These are phyloP conservation scores for Madurella mycetomatis DNA, from an alignment of 2,329 filamentous ascomycete genomes.

Conservation along the genomic window DNA sequence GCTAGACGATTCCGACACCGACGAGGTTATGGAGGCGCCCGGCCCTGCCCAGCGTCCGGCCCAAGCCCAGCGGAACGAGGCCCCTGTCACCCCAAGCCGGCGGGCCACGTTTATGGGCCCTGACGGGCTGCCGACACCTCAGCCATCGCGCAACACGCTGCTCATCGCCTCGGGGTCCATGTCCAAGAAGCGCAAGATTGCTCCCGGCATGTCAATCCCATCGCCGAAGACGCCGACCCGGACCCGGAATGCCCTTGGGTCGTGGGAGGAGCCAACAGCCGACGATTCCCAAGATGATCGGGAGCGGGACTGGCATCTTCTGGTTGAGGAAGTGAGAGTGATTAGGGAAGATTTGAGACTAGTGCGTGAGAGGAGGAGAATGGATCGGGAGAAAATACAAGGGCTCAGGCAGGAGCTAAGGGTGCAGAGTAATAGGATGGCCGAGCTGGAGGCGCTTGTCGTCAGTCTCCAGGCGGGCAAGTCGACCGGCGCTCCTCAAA, in stretches of 20 bases:
- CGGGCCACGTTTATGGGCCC: background rate
- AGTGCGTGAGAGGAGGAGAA: background rate
- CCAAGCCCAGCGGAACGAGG: background rate
- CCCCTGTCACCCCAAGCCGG: conserved; percentile 23
- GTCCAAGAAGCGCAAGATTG: conserved; percentile 3
- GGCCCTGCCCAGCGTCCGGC: background rate
- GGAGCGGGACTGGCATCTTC: background rate
- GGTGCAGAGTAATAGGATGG: conserved; percentile 48
- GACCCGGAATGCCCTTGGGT: background rate
- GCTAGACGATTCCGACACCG: conserved; percentile 34
- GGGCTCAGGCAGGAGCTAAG: conserved; percentile 51
- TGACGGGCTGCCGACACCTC: conserved; percentile 2
- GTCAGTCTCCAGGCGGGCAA: conserved; percentile 17
- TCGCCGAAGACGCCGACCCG: conserved; percentile 1
- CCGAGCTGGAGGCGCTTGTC: conserved; percentile 18
- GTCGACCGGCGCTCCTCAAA: background rate
- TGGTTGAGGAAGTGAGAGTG: background rate
- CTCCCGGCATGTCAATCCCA: background rate
- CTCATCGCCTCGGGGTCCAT: background rate
- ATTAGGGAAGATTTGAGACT: background rate
- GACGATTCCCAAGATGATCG: background rate
- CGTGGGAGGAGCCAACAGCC: too few species aligned
- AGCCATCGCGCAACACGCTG: conserved; percentile 3
- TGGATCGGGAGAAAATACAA: conserved; percentile 12
- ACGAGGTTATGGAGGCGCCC: conserved; percentile 38